Conservation (phyloP, 768 basidiomycete species). For the Leccinum pellstonianum region DNA sequence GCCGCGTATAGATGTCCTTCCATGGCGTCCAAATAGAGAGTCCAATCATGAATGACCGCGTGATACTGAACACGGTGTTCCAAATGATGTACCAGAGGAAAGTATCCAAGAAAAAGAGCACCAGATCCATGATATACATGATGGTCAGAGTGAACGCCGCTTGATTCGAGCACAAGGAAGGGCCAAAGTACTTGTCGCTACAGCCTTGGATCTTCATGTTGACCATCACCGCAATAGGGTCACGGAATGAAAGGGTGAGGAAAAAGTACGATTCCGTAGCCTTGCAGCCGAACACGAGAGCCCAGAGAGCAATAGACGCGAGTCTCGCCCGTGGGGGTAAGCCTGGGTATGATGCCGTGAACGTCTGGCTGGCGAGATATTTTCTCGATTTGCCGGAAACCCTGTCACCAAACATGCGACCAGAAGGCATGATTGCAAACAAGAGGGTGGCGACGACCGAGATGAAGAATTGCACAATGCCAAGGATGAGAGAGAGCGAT, state of each 20-base stretch:
- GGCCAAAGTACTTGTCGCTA: constrained; percentile 81
- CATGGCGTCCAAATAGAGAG: constrained; percentile 99
- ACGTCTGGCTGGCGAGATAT: constrained; percentile 97
- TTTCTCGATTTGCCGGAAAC: constrained; percentile 95
- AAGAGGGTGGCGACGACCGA: constrained; percentile 82
- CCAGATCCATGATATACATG: constrained; percentile 99
- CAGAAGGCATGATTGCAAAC: constrained; percentile 91
- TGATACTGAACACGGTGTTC: constrained; percentile 94
- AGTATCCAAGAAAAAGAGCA: constrained; percentile 97
- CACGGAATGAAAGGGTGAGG: constrained; percentile 90
- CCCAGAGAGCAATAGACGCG: constrained; percentile 81
- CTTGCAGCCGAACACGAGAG: constrained; percentile 95
- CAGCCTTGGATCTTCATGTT: constrained; percentile 95
- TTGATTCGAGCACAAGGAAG: constrained; percentile 84
- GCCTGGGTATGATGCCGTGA: constrained; percentile 91
- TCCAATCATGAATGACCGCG: constrained; percentile 83
- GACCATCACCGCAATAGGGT: constrained; percentile 93
- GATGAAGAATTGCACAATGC: constrained; percentile 95
- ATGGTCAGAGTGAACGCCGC: constrained; percentile 93
- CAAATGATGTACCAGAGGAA: constrained; percentile 99
- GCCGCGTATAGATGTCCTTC: constrained; percentile 93
- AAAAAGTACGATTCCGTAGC: constrained; percentile 98
- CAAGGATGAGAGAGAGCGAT: constrained; percentile 83
- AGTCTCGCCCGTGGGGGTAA: constrained; percentile 64
- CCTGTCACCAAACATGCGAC: constrained; percentile 97